Conservation (phyloP, 2,329 filamentous ascomycete genomes). For the Aspergillus fijiensis region DNA sequence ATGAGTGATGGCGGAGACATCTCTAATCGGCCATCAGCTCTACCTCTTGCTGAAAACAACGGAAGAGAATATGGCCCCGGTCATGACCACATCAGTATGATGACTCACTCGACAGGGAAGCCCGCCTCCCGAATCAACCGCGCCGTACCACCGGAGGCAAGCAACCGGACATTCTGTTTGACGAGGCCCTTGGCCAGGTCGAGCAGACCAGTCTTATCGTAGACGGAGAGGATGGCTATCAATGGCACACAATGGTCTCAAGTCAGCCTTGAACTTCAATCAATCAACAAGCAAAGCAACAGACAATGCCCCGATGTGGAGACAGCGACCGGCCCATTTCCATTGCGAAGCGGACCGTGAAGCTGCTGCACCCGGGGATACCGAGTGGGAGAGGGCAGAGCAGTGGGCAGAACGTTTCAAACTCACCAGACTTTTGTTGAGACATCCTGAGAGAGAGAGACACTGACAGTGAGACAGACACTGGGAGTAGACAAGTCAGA, state of each 20-base stretch:
- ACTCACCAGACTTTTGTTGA: slow-evolving; percentile 43
- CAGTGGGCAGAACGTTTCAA: neutral
- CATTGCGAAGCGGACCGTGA: slow-evolving; percentile 19
- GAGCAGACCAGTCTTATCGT: slow-evolving; percentile 94
- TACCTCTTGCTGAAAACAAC: neutral
- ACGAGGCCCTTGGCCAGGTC: slow-evolving; percentile 89
- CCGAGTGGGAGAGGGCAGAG: slow-evolving; percentile 15
- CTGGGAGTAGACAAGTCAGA: slow-evolving; percentile 18
- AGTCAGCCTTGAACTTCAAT: slow-evolving; percentile 12
- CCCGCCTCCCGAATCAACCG: slow-evolving; percentile 96
- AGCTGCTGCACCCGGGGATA: slow-evolving; percentile 10
- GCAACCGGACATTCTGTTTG: slow-evolving; percentile 84
- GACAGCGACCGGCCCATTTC: slow-evolving; percentile 14
- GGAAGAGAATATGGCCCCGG: neutral
- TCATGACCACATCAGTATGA: slow-evolving; percentile 9
- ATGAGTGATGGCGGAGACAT: slow-evolving; percentile 95
- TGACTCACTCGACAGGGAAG: slow-evolving; percentile 83
- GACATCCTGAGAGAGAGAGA: slow-evolving; percentile 32
- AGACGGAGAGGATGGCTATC: slow-evolving; percentile 89
- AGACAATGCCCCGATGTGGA: slow-evolving; percentile 18
- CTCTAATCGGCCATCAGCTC: slow-evolving; percentile 53
- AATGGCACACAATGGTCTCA: neutral
- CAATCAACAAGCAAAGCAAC: slow-evolving; percentile 10
- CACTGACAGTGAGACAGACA: slow-evolving; percentile 21
- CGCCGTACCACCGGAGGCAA: slow-evolving; percentile 92